A percentile compares a stretch with the other conserved stretches of the same genome.
phyloP scores from a whole-genome alignment of 1,284 basidiomycete species.

The Porphyrellus sp. region DNA sequence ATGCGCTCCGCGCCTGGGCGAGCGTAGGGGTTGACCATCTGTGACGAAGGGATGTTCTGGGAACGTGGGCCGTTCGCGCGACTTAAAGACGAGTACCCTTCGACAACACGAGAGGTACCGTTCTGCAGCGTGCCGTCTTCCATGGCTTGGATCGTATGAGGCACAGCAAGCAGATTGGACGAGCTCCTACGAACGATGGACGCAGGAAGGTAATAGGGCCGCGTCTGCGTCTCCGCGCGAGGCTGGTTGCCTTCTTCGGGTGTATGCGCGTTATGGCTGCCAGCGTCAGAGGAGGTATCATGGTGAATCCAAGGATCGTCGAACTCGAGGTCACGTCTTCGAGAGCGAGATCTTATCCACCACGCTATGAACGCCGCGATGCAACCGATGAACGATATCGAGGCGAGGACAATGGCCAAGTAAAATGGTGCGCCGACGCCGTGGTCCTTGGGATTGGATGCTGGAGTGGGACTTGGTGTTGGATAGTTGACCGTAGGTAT shows the following conservation, averaged over 20 bases:
- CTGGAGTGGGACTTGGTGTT: slow-evolving; percentile 22
- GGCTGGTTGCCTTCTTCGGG: slow-evolving; percentile 1
- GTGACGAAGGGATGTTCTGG: not conserved
- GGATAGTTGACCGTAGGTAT: slow-evolving; percentile 26
- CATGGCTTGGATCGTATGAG: slow-evolving; percentile 8
- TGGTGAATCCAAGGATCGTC: slow-evolving; percentile 28
- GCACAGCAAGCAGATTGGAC: slow-evolving; percentile 15
- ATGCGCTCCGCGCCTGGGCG: slow-evolving; percentile 16
- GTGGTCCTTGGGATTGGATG: slow-evolving; percentile 18
- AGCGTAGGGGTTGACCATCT: not conserved
- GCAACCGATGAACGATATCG: slow-evolving; percentile 31
- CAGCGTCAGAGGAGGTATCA: slow-evolving; percentile 5
- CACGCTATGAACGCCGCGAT: slow-evolving; percentile 32
- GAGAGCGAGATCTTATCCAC: slow-evolving; percentile 31
- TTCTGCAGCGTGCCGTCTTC: not conserved
- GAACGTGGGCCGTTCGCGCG: not conserved
- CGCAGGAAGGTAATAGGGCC: slow-evolving; percentile 25
- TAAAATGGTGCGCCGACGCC: slow-evolving; percentile 34
- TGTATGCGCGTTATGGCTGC: not conserved
- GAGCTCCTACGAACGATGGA: slow-evolving; percentile 21
- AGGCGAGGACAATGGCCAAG: slow-evolving; percentile 32
- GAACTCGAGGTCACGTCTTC: slow-evolving; percentile 13
- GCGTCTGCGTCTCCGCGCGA: slow-evolving; percentile 3
- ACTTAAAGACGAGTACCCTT: not conserved
- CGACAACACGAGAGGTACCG: not conserved